A percentile compares a stretch with the other conserved stretches of the same genome.
These are phyloP conservation scores for Lentinula sp. DNA, from an alignment of 768 basidiomycete species.

Conservation along the genomic window DNA sequence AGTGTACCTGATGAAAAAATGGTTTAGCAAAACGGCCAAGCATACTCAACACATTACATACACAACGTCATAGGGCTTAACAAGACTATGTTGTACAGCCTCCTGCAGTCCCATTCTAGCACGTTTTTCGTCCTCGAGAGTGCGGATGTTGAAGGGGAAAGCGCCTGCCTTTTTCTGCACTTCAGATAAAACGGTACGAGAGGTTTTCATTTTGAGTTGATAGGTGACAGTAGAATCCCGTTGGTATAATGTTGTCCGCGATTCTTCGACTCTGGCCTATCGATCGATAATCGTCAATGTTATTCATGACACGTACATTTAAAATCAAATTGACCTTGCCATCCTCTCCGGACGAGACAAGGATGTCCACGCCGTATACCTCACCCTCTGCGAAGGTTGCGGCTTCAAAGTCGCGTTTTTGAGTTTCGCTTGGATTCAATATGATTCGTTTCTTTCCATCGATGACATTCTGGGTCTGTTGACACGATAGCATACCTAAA, in stretches of 20 bases:
- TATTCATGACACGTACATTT: background rate
- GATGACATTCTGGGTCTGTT: conserved; percentile 90
- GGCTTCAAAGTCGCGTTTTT: conserved; percentile 82
- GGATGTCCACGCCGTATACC: conserved; percentile 91
- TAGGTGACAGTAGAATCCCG: conserved; percentile 82
- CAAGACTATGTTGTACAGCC: conserved; percentile 89
- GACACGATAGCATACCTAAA: conserved; percentile 92
- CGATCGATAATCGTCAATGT: conserved; percentile 1
- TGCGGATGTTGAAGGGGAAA: conserved; percentile 96
- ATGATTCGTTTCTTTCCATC: conserved; percentile 97
- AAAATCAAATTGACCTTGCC: conserved; percentile 64
- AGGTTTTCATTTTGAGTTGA: conserved; percentile 97
- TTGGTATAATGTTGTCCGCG: conserved; percentile 91
- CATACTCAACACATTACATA: conserved; percentile 28
- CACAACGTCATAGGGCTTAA: conserved; percentile 95
- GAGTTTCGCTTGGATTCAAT: conserved; percentile 78
- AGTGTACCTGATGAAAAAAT: conserved; percentile 53
- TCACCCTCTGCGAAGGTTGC: conserved; percentile 88
- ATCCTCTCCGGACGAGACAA: conserved; percentile 82
- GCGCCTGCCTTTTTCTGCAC: conserved; percentile 97
- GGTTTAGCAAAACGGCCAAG: background rate
- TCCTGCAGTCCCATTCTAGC: conserved; percentile 94
- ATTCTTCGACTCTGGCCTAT: conserved; percentile 85
- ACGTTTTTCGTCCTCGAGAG: conserved; percentile 92
- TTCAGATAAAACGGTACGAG: conserved; percentile 93